Base-by-base conservation (phyloP, 352 stramenopile genomes). In the Salisapilia sapeloensis region DNA sequence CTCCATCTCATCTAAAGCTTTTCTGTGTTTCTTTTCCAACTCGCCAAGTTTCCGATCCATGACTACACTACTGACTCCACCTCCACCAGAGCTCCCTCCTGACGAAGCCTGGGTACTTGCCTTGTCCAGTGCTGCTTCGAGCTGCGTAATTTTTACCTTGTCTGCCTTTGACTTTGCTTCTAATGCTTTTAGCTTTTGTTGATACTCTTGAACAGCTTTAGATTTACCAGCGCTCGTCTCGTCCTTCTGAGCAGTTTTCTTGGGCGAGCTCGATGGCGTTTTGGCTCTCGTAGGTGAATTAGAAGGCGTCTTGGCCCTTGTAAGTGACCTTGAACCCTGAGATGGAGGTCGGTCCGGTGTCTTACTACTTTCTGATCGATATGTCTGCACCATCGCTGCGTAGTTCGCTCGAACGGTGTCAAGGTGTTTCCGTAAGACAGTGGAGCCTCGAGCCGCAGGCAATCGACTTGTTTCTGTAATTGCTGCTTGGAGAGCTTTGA, bases 21-120 rank as follows among this genome's bases (percentile, higher is more conserved):
- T 60, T 35, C 76, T 69, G 43, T 83, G 56, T 29, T 82, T 85
- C 57, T 89, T 89, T 38, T 89, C 72, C 23, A 63, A 44, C 4
- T 89, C 72, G 0, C 38, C 53, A n/a, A 89, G 22, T 14, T 67
- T 63, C 26, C 70, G 62, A 41, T 83, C 63, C 6, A 72, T 44
- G 11, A 54, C 39, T 5, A 40, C 28, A 1, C 38, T 38, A 9
- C 17, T 29, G 41, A 17, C 46, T 6, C 36, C 51, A 8, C 36
- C 44, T 12, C 39, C 40, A 20, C 40, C 35, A 6, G 46, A 30
- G 19, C 26, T 29, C 23, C 13, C 36, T 17, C 35, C 29, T 15
- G 34, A 29, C 12, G 22, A 2, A 2, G 51, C 22, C 18, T 72
- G 49, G 0, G 46, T 50, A 40, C 82, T 64, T 1, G 59, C 58